Evolutionary conservation across 1,139 yeast genomes (phyloP).

Genomic region (Hanseniaspora gamundiae): DNA sequence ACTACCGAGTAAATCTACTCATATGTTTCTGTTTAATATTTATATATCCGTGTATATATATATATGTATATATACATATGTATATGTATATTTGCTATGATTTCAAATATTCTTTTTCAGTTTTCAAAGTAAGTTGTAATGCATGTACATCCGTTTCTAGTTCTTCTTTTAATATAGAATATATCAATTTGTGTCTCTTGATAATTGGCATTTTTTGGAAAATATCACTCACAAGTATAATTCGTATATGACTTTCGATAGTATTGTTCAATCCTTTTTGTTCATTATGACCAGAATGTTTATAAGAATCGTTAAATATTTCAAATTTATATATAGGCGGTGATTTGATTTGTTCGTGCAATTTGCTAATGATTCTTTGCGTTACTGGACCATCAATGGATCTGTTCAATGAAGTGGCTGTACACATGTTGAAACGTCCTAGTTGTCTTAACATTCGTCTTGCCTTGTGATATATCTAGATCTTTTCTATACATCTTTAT

Average conservation of each 20-base stretch:
- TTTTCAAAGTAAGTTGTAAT: conserved; percentile 72
- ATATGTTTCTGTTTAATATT: no score
- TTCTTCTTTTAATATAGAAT: conserved; percentile 59
- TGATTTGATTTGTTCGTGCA: conserved; percentile 23
- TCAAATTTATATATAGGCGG: conserved; percentile 38
- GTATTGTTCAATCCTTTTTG: conserved; percentile 60
- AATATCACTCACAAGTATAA: conserved; percentile 57
- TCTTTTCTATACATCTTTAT: no score
- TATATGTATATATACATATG: conserved; percentile 1
- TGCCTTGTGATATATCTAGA: no score
- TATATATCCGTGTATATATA: no score
- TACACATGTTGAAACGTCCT: no score
- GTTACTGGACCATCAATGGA: conserved; percentile 39
- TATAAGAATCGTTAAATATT: conserved; percentile 70
- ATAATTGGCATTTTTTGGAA: conserved; percentile 64
- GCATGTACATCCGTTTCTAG: conserved; percentile 64
- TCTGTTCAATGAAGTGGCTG: no score
- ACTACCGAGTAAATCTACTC: conserved; percentile 8
- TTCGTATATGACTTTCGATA: conserved; percentile 75
- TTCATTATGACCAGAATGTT: conserved; percentile 84
- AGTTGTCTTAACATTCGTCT: no score
- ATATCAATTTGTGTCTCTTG: conserved; percentile 67
- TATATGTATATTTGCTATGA: no score
- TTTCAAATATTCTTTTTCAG: conserved; percentile 48
- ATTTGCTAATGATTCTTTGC: conserved; percentile 34